phyloP scores from a whole-genome alignment of 805 yeast genomes.

The Metschnikowia cubensis region DNA sequence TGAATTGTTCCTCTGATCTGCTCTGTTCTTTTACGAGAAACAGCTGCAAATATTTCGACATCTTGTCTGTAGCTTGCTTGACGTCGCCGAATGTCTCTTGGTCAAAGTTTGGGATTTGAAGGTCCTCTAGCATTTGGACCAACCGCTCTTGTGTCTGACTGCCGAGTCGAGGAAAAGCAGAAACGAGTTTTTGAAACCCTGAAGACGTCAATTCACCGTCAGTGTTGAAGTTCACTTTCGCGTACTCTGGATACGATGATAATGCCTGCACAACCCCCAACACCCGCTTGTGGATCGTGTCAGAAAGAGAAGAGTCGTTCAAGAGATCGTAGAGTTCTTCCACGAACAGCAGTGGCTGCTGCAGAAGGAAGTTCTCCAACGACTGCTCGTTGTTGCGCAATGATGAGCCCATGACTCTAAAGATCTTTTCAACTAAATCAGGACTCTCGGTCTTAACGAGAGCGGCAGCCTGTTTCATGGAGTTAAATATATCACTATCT shows the following conservation, averaged over 20 bases:
- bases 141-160: constrained; percentile 34
- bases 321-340: constrained; percentile 22
- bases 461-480: constrained; percentile 24
- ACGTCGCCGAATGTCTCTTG: constrained; percentile 3
- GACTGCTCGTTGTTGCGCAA: constrained; percentile 74
- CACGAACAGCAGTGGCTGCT: constrained; percentile 19
- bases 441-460: constrained; percentile 9
- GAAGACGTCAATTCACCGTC: constrained; percentile 8
- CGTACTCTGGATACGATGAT: constrained; percentile 34
- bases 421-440: constrained; percentile 47
- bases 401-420: constrained; percentile 61
- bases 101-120: constrained; percentile 20
- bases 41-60: constrained; percentile 37
- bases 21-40: constrained; percentile 23
- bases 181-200: constrained; percentile 25
- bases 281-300: constrained; percentile 41
- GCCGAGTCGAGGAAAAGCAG: constrained; percentile 26
- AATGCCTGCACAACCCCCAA: constrained; percentile 52
- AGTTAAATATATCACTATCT: constrained; percentile 27
- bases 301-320: constrained; percentile 16
- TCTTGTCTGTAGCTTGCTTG: constrained; percentile 22
- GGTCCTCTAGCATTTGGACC: constrained; percentile 46
- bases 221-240: constrained; percentile 22
- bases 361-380: constrained; percentile 30
- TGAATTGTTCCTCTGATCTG: constrained; percentile 37